Conservation (phyloP, 345 rosid genomes). For the Triadica sebifera region DNA sequence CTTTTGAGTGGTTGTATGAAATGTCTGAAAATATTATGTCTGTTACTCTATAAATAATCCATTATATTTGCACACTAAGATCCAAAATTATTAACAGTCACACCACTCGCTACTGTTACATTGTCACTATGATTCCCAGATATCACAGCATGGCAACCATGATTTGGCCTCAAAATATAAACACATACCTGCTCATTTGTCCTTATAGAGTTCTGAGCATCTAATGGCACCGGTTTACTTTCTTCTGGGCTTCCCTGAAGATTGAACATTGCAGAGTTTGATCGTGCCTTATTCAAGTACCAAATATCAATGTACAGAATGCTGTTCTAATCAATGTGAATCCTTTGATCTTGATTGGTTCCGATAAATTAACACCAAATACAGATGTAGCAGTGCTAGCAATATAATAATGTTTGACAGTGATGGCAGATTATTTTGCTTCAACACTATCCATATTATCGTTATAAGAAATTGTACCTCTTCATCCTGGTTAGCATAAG, state of each 20-base stretch:
- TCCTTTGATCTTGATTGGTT: neutral
- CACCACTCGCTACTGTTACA: neutral
- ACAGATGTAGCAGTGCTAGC: neutral
- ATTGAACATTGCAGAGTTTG: conserved; percentile 15
- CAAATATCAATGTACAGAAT: conserved; percentile 12
- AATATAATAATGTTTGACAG: conserved; percentile 1
- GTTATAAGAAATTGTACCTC: conserved; percentile 30
- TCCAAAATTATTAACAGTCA: neutral
- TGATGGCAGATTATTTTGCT: neutral
- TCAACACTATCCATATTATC: neutral
- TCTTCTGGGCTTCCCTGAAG: conserved; percentile 47
- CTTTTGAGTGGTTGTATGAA: neutral
- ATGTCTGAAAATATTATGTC: too few relatives aligned
- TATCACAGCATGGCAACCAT: neutral
- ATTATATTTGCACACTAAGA: neutral
- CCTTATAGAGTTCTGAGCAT: conserved; percentile 24
- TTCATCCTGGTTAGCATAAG: conserved; percentile 35
- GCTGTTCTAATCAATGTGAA: conserved; percentile 10
- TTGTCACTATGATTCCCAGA: neutral
- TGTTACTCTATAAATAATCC: too few relatives aligned
- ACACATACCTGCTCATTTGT: conserved; percentile 37
- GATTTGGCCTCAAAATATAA: conserved; percentile 2
- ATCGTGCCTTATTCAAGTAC: conserved; percentile 10
- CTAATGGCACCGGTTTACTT: conserved; percentile 32
- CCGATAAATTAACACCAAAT: neutral